Base-by-base conservation (phyloP, 306 rosid species). In the Styphnolobium japonicum region DNA sequence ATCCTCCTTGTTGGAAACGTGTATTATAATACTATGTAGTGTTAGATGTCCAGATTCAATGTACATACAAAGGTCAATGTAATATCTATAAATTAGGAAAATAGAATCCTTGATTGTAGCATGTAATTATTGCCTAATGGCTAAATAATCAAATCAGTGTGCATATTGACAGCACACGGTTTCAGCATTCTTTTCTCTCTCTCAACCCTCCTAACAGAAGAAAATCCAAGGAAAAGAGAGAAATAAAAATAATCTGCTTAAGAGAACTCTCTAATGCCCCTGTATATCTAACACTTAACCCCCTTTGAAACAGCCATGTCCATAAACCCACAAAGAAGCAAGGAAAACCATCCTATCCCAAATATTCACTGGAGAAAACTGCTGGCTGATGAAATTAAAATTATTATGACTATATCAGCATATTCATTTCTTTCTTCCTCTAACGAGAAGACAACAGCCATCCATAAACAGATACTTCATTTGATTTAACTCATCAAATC, bases 181-280 rank as follows among this genome's bases (percentile, higher is more conserved):
- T n/a, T n/a, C n/a, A n/a, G n/a, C n/a, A n/a, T n/a, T n/a, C n/a
- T n/a, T n/a, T n/a, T n/a, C n/a, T n/a, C n/a, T n/a, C n/a, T n/a
- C n/a, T n/a, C n/a, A n/a, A n/a, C n/a, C n/a, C n/a, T n/a, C 39
- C 43, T 5, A 61, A 31, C 15, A 19, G 21, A 33, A 75, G 11
- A 34, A 45, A 75, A 61, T 45, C 22, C 36, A 61, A 67, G 64
- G 79, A 73, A 73, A 62, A 66, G 25, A 74, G 65, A 73, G 14
- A 5, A 80, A 51, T 25, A 42, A 2, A 56, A 39, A 45, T 10
- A 31, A 40, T 34, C 10, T 40, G 31, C 60, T 56, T 8, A 12
- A 55, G 7, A 56, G 51, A 43, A 31, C 69, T 37, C 37, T 19
- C 11, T 57, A 58, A 45, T 60, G 31, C 34, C 22, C 42, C 23